phyloP scores from a whole-genome alignment of 495 filamentous ascomycete species.

The Astrocystis sublimbata region DNA sequence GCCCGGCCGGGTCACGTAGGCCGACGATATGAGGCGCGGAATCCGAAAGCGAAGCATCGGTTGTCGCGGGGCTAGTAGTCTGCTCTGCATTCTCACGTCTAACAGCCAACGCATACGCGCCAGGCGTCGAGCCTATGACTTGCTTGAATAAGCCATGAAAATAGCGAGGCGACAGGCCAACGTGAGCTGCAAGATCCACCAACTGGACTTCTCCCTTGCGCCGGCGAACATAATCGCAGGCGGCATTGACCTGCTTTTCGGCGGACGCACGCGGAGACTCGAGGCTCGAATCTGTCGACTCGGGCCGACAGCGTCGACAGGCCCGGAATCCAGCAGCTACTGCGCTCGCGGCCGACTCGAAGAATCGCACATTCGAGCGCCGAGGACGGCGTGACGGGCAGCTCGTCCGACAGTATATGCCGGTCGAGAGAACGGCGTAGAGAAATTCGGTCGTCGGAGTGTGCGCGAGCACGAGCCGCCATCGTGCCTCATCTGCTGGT shows the following conservation, averaged over 20 bases:
- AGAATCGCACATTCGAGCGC: slow-evolving; percentile 61
- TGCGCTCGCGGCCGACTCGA: slow-evolving; percentile 54
- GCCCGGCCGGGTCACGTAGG: not conserved
- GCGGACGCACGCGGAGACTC: slow-evolving; percentile 34
- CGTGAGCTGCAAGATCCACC: slow-evolving; percentile 51
- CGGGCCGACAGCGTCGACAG: slow-evolving; percentile 64
- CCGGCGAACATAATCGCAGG: slow-evolving; percentile 39
- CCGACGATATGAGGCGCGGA: not conserved
- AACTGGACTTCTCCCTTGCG: slow-evolving; percentile 42
- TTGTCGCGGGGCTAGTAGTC: not conserved
- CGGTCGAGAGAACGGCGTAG: slow-evolving; percentile 62
- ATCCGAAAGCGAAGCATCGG: not conserved
- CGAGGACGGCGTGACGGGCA: slow-evolving; percentile 61
- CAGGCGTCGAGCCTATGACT: slow-evolving; percentile 60
- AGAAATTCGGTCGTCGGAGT: slow-evolving; percentile 53
- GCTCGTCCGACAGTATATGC: slow-evolving; percentile 62
- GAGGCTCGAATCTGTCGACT: slow-evolving; percentile 21
- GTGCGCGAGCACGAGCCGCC: slow-evolving; percentile 44
- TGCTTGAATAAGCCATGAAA: slow-evolving; percentile 65
- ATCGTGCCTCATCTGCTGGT: slow-evolving; percentile 9
- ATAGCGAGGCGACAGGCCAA: slow-evolving; percentile 58
- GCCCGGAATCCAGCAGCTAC: slow-evolving; percentile 58
- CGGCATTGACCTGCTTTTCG: slow-evolving; percentile 41
- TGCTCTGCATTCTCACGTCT: not conserved
- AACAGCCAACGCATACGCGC: slow-evolving; percentile 44